A percentile compares a stretch with the other conserved stretches of the same genome.
phyloP scores from a whole-genome alignment of 1,139 yeast genomes.

The Suzukiozyma palmioleophila region DNA sequence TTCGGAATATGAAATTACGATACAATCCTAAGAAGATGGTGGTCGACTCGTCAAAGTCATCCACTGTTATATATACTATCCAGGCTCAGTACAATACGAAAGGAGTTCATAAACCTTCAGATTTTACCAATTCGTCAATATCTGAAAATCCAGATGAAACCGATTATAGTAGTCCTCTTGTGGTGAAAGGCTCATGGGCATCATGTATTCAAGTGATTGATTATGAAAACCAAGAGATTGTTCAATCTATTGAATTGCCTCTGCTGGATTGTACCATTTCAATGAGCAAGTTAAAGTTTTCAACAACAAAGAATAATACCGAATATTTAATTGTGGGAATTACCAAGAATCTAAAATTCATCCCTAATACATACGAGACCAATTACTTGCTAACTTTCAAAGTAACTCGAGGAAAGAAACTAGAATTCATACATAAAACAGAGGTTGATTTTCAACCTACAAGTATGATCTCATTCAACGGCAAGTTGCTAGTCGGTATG shows the following conservation, averaged over 20 bases:
- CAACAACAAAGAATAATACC: constrained; percentile 20
- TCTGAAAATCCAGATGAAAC: constrained; percentile 18
- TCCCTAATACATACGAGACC: constrained; percentile 28
- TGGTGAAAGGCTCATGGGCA: constrained; percentile 36
- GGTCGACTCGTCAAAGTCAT: constrained; percentile 14
- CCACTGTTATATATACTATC: constrained; percentile 30
- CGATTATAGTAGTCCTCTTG: constrained; percentile 15
- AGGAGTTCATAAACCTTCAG: constrained; percentile 21
- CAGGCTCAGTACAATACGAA: constrained; percentile 44
- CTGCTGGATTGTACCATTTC: constrained; percentile 37
- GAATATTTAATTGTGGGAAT: constrained; percentile 49
- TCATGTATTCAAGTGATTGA: constrained; percentile 54
- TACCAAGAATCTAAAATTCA: constrained; percentile 29
- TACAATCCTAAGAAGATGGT: constrained; percentile 52
- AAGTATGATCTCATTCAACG: constrained; percentile 55
- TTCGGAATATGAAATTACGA: constrained; percentile 39
- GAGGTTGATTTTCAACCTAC: constrained; percentile 45
- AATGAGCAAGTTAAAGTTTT: constrained; percentile 17
- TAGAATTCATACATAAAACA: constrained; percentile 62
- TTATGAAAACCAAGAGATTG: constrained; percentile 26
- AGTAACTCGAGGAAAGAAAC: constrained; percentile 22
- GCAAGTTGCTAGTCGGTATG: constrained; percentile 58
- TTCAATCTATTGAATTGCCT: constrained; percentile 38
- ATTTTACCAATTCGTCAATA: constrained; percentile 7
- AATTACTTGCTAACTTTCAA: constrained; percentile 43